phyloP scores from a whole-genome alignment of 148 eudicot species.

The Persicaria maculosa region DNA sequence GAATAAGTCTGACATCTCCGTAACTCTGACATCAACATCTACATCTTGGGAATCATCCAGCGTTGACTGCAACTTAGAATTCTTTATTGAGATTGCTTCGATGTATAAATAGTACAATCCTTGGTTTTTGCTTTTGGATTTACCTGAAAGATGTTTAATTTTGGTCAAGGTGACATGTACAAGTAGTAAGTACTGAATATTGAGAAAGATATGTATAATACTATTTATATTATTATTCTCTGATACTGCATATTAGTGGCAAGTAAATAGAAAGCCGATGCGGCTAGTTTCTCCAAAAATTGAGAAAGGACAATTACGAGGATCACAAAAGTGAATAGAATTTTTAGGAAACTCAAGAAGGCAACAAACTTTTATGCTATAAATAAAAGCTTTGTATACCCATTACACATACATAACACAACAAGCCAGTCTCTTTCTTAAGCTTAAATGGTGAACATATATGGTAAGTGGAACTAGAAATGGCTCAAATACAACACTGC shows the following conservation, averaged over 20 bases:
- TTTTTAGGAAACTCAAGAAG: background rate
- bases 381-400: background rate
- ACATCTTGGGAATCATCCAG: conserved; percentile 43
- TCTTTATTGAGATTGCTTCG: conserved; percentile 79
- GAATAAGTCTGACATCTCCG: conserved; percentile 69
- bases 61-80: conserved; percentile 64
- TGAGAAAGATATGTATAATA: background rate
- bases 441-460: background rate
- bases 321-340: conserved; percentile 6
- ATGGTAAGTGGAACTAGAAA: background rate
- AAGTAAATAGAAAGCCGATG: background rate
- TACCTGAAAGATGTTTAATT: conserved; percentile 42
- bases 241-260: background rate
- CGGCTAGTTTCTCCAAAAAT: background rate
- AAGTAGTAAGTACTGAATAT: background rate
- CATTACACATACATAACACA: background rate
- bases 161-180: background rate
- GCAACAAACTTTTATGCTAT: background rate
- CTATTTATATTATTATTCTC: background rate
- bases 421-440: background rate
- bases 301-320: background rate
- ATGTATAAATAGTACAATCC: conserved; percentile 91
- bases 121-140: conserved; percentile 87
- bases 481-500: background rate
- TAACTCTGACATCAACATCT: conserved; percentile 40